These are phyloP conservation scores for Thielaviopsis ethacetica DNA, from an alignment of 2,329 filamentous ascomycete species.

Conservation along the genomic window DNA sequence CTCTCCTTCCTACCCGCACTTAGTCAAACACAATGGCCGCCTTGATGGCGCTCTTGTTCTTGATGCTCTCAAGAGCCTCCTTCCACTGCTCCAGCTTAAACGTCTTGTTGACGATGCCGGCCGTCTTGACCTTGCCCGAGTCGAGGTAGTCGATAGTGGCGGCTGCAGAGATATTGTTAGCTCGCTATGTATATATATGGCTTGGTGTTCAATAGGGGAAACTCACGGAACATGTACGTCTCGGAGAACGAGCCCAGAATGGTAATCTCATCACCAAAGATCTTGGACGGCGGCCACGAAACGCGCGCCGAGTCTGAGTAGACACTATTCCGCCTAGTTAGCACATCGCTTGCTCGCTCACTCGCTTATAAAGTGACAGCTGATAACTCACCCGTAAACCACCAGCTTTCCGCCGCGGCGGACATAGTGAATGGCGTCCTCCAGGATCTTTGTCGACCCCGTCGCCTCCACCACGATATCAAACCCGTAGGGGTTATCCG, in stretches of 20 bases:
- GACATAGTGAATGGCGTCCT: conserved; percentile 55
- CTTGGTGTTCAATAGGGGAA: too few relatives aligned
- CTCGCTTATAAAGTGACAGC: too few relatives aligned
- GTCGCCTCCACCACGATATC: conserved; percentile 58
- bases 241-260: conserved; percentile 60
- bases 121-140: conserved; percentile 42
- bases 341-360: background rate
- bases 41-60: conserved; percentile 58
- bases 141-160: conserved; percentile 37
- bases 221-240: conserved; percentile 51
- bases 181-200: background rate
- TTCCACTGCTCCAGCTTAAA: conserved; percentile 59
- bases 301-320: conserved; percentile 47
- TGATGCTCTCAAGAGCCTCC: conserved; percentile 53
- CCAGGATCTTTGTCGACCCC: conserved; percentile 50
- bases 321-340: conserved; percentile 27
- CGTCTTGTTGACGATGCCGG: conserved; percentile 56
- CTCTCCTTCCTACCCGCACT: background rate
- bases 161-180: conserved; percentile 15
- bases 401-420: conserved; percentile 55
- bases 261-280: conserved; percentile 53
- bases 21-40: conserved; percentile 52
- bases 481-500: conserved; percentile 54
- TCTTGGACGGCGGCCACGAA: conserved; percentile 54
- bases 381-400: conserved; percentile 40